A percentile compares a stretch with the other conserved stretches of the same genome.
Evolutionary conservation across 116 monocot genomes (phyloP).

Genomic region (Phalaenopsis hybrid): DNA sequence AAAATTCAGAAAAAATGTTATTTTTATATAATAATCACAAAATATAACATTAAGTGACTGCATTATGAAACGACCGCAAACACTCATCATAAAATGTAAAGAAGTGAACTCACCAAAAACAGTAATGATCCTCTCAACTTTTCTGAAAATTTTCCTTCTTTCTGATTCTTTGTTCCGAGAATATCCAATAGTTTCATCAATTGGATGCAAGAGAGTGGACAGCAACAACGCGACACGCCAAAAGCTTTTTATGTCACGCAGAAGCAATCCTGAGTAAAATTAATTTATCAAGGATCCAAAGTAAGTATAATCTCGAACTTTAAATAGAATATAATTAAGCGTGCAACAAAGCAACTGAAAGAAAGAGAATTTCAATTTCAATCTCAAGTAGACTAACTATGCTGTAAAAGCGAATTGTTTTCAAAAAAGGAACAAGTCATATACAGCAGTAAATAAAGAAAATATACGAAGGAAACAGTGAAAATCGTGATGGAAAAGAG

Average conservation of each 20-base stretch:
- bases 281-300: background rate
- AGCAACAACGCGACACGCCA: slow-evolving; percentile 79
- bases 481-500: background rate
- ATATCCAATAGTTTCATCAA: slow-evolving; percentile 16
- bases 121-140: slow-evolving; percentile 32
- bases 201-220: slow-evolving; percentile 51
- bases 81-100: background rate
- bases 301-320: background rate
- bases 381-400: background rate
- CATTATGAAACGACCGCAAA: background rate
- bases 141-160: slow-evolving; percentile 34
- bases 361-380: background rate
- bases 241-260: slow-evolving; percentile 74
- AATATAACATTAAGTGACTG: background rate
- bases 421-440: background rate
- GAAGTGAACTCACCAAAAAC: slow-evolving; percentile 36
- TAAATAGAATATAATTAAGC: background rate
- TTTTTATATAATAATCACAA: no score
- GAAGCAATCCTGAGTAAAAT: slow-evolving; percentile 46
- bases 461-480: background rate
- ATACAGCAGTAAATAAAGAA: background rate
- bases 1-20: background rate
- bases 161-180: slow-evolving; percentile 21
- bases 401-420: background rate
- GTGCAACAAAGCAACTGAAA: background rate